These are phyloP conservation scores for Paxillus involutus DNA, from an alignment of 768 basidiomycete species.

Conservation along the genomic window DNA sequence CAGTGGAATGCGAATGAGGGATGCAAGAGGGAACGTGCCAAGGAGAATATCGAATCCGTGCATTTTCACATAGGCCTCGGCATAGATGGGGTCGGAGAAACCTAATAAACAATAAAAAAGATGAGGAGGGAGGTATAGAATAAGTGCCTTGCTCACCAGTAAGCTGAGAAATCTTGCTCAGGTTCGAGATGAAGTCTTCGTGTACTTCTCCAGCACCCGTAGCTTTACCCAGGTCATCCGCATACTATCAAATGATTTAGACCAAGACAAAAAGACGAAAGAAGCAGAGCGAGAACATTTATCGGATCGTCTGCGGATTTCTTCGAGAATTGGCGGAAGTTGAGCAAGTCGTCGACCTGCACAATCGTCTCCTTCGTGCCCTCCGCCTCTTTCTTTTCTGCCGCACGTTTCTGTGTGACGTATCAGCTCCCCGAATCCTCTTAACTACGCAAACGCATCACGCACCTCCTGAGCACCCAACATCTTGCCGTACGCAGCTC, in stretches of 20 bases:
- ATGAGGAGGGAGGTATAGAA: too few relatives aligned
- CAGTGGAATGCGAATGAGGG: not conserved
- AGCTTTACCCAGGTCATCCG: conserved; percentile 84
- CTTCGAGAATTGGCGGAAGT: conserved; percentile 94
- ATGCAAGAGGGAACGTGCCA: conserved; percentile 39
- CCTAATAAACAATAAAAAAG: conserved; percentile 47
- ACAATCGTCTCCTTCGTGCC: conserved; percentile 59
- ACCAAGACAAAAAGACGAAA: not conserved
- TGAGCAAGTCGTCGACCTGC: conserved; percentile 91
- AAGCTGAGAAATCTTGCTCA: conserved; percentile 90
- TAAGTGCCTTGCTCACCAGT: conserved; percentile 78
- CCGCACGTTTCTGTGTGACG: conserved; percentile 70
- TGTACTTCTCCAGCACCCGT: conserved; percentile 81
- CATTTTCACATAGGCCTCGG: conserved; percentile 96
- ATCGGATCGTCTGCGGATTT: conserved; percentile 80
- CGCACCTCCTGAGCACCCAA: conserved; percentile 88
- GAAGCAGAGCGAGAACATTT: conserved; percentile 45
- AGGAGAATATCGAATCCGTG: conserved; percentile 96
- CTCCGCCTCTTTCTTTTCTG: conserved; percentile 88
- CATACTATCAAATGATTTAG: conserved; percentile 55
- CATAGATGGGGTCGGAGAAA: conserved; percentile 98
- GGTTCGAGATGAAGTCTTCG: conserved; percentile 93
- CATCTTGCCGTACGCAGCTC: conserved; percentile 93
- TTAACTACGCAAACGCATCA: not conserved
- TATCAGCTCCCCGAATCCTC: not conserved